phyloP scores from a whole-genome alignment of 495 filamentous ascomycete genomes.

The Penicillium macrosclerotiorum region DNA sequence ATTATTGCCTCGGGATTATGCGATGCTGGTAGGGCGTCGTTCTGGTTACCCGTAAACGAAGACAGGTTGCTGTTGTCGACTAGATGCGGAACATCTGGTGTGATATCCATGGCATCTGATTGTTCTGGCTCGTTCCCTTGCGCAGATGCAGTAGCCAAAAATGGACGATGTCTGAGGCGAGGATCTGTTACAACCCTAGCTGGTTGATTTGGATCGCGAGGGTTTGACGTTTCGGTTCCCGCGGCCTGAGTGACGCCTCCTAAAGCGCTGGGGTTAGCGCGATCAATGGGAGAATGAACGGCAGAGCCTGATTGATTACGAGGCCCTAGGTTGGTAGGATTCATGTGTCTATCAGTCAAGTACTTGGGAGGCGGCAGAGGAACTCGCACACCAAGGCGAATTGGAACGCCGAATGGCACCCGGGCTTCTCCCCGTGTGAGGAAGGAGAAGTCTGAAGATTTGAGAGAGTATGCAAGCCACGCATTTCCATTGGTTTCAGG shows the following conservation, averaged over 20 bases:
- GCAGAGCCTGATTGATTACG: no score
- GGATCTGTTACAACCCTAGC: not conserved
- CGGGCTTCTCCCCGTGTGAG: constrained; percentile 1
- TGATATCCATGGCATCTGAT: not conserved
- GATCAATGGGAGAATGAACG: no score
- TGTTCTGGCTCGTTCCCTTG: not conserved
- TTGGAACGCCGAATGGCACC: constrained; percentile 10
- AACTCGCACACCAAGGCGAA: constrained; percentile 25
- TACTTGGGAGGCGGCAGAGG: not conserved
- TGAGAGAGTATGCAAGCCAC: constrained; percentile 30
- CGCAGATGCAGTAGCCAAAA: not conserved
- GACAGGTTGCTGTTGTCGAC: not conserved
- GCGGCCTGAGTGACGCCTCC: not conserved
- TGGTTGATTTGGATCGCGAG: not conserved
- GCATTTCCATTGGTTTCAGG: constrained; percentile 9
- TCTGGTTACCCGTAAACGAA: not conserved
- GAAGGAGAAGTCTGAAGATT: constrained; percentile 22
- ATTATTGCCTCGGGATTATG: not conserved
- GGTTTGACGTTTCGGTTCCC: not conserved
- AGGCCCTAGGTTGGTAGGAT: not conserved
- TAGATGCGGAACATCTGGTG: not conserved
- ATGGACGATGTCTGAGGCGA: not conserved
- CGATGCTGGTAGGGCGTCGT: not conserved
- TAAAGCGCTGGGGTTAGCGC: no score
- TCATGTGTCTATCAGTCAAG: not conserved